These are phyloP conservation scores for Mariannaea sp. DNA, from an alignment of 2,329 filamentous ascomycete genomes.

Conservation along the genomic window DNA sequence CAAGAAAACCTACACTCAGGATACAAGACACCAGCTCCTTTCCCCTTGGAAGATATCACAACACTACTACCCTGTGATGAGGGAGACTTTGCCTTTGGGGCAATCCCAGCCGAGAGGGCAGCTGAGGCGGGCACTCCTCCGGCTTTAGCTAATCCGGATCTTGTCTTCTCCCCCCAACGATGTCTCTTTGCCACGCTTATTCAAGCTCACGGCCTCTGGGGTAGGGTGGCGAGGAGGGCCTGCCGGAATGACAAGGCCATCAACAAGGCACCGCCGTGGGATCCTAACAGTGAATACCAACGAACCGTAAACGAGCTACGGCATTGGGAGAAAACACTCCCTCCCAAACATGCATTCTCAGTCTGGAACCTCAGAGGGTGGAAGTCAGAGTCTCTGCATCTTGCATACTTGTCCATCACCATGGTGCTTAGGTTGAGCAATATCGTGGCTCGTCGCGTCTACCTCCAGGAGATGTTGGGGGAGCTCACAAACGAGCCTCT, in stretches of 20 bases:
- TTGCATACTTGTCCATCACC: constrained; percentile 44
- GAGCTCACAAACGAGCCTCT: constrained; percentile 9
- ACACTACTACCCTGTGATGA: constrained; percentile 44
- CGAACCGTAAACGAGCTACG: constrained; percentile 27
- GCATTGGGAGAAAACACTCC: constrained; percentile 40
- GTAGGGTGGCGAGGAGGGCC: constrained; percentile 41
- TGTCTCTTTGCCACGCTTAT: constrained; percentile 47
- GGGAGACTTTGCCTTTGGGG: constrained; percentile 45
- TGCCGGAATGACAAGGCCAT: constrained; percentile 21
- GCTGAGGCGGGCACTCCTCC: constrained; percentile 42
- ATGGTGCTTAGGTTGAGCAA: constrained; percentile 45
- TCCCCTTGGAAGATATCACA: constrained; percentile 44
- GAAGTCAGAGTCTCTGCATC: constrained; percentile 41
- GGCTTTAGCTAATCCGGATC: constrained; percentile 32
- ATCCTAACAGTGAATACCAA: constrained; percentile 34
- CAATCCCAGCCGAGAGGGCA: constrained; percentile 36
- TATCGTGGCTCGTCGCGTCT: constrained; percentile 44
- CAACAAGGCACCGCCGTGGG: constrained; percentile 31
- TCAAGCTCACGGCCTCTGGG: constrained; percentile 46
- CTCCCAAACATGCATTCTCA: constrained; percentile 41
- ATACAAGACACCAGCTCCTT: constrained; percentile 40
- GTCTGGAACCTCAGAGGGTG: constrained; percentile 45
- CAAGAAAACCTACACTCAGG: constrained; percentile 46
- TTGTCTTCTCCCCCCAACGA: constrained; percentile 30
- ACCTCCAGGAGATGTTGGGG: constrained; percentile 40